Conservation (phyloP, 371 early-diverging fungal genomes). For the Mucor velutinosus region DNA sequence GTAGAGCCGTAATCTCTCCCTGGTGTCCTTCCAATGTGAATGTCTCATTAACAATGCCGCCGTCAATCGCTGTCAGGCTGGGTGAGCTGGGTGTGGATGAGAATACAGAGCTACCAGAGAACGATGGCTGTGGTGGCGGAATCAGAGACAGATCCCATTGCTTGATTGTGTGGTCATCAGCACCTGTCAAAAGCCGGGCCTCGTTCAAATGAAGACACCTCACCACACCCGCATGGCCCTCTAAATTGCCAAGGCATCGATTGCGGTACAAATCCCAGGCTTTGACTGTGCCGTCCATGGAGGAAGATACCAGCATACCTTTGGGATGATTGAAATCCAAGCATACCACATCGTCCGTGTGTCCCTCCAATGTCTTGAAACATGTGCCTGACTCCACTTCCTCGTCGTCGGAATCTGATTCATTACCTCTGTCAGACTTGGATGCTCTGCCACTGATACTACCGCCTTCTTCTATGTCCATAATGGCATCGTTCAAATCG, state of each 20-base stretch:
- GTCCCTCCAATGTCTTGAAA: constrained; percentile 66
- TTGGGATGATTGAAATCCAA: constrained; percentile 70
- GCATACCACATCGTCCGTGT: constrained; percentile 71
- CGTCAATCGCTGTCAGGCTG: constrained; percentile 21
- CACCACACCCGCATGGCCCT: constrained; percentile 64
- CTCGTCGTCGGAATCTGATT: constrained; percentile 25
- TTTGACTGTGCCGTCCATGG: constrained; percentile 76
- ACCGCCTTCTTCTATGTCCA: constrained; percentile 39
- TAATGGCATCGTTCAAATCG: constrained; percentile 36
- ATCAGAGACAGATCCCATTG: constrained; percentile 82
- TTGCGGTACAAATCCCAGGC: constrained; percentile 73
- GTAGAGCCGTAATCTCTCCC: constrained; percentile 55
- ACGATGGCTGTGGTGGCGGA: constrained; percentile 22
- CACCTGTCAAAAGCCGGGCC: constrained; percentile 71
- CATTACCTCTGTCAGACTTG: constrained; percentile 3
- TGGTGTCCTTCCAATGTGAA: constrained; percentile 60
- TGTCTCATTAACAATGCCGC: constrained; percentile 28
- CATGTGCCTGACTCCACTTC: constrained; percentile 45
- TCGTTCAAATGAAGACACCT: constrained; percentile 73
- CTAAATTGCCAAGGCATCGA: constrained; percentile 59
- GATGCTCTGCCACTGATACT: constrained; percentile 3
- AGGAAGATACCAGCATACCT: constrained; percentile 74
- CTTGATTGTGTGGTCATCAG: constrained; percentile 79
- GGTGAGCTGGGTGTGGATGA: constrained; percentile 40
- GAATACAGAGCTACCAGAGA: constrained; percentile 24